A percentile compares a stretch with the other conserved stretches of the same genome.
These are phyloP conservation scores for Lichtheimia corymbifera DNA, from an alignment of 371 early-diverging fungal species.

Conservation along the genomic window DNA sequence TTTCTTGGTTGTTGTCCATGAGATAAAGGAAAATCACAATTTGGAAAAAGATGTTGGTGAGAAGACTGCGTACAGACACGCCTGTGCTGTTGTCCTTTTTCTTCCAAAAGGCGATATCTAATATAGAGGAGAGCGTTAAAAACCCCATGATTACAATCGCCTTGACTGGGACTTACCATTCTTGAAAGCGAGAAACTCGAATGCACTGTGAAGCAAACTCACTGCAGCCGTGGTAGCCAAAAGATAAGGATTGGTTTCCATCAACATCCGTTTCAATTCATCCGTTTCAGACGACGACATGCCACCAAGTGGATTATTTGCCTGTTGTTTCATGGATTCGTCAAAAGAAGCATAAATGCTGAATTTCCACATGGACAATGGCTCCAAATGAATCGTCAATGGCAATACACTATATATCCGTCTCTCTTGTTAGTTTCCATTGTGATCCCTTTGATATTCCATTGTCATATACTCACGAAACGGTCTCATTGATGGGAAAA, in stretches of 20 bases:
- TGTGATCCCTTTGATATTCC: neutral
- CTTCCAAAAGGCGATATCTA: slow-evolving; percentile 92
- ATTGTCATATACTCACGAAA: slow-evolving; percentile 38
- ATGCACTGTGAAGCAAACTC: slow-evolving; percentile 81
- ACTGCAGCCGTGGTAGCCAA: slow-evolving; percentile 79
- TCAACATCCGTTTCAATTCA: slow-evolving; percentile 77
- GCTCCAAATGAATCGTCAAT: slow-evolving; percentile 66
- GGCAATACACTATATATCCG: slow-evolving; percentile 59
- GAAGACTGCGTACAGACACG: slow-evolving; percentile 81
- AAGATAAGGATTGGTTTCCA: slow-evolving; percentile 88
- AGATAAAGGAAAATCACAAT: slow-evolving; percentile 87
- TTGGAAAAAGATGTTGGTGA: slow-evolving; percentile 85
- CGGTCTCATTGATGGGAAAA: slow-evolving; percentile 73
- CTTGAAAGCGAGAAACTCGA: slow-evolving; percentile 95
- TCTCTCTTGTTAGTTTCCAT: neutral
- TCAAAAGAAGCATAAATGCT: slow-evolving; percentile 61
- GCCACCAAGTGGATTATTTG: slow-evolving; percentile 69
- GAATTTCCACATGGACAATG: slow-evolving; percentile 77
- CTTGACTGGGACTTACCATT: slow-evolving; percentile 60
- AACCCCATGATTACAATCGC: neutral
- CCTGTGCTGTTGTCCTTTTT: slow-evolving; percentile 81
- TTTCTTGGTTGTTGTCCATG: slow-evolving; percentile 85
- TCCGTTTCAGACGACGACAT: slow-evolving; percentile 63
- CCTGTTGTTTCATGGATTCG: slow-evolving; percentile 68
- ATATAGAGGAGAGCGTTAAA: slow-evolving; percentile 3